Evolutionary conservation across 768 basidiomycete genomes (phyloP).

Genomic region (Tulasnella sp.): DNA sequence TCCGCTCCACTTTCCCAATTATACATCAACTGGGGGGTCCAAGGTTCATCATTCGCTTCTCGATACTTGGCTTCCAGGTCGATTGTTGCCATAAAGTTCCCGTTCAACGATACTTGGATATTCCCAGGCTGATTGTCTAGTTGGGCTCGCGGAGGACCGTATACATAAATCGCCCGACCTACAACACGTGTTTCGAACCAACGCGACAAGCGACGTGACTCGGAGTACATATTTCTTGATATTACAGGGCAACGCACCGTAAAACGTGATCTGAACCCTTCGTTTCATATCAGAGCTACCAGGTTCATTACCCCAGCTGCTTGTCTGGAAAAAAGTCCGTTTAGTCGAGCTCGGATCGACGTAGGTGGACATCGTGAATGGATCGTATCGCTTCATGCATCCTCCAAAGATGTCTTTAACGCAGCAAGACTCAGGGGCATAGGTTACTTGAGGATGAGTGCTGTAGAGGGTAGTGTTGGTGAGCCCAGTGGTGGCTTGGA

Average conservation of each 20-base stretch:
- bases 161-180: conserved; percentile 6
- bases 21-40: background rate
- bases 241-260: background rate
- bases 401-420: background rate
- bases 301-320: conserved; percentile 20
- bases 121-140: background rate
- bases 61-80: background rate
- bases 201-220: background rate
- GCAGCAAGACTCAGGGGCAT: conserved; percentile 1
- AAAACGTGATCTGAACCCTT: background rate
- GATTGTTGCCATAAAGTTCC: background rate
- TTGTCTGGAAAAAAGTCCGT: conserved; percentile 16
- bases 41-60: background rate
- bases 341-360: background rate
- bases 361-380: background rate
- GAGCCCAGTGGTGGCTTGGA: background rate
- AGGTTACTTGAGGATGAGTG: conserved; percentile 2
- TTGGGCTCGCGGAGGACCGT: background rate
- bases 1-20: background rate
- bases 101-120: background rate
- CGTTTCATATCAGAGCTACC: background rate
- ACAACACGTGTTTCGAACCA: background rate
- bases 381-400: conserved; percentile 11
- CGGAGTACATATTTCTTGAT: background rate
- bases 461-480: conserved; percentile 10